A percentile compares a stretch with the other conserved stretches of the same genome.
phyloP scores from a whole-genome alignment of 2,329 filamentous ascomycete genomes.

The Colletotrichum scovillei region DNA sequence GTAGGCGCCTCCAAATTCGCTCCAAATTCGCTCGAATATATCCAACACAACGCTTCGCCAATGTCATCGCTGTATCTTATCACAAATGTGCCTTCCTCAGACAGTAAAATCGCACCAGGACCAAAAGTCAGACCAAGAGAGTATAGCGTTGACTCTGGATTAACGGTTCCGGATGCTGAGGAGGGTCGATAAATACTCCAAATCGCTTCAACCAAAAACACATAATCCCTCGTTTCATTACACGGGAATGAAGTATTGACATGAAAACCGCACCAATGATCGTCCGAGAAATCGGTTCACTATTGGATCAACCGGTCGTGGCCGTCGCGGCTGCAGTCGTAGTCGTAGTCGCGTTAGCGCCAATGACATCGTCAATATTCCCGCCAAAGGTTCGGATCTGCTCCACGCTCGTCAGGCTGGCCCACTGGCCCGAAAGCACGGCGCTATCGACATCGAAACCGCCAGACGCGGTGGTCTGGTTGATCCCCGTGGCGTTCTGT shows the following conservation, averaged over 20 bases:
- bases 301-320: neutral
- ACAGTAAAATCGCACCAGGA: too few relatives aligned
- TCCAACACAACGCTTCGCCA: neutral
- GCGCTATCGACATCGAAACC: slow-evolving; percentile 31
- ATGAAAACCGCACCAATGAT: too few relatives aligned
- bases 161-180: too few relatives aligned
- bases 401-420: slow-evolving; percentile 17
- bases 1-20: neutral
- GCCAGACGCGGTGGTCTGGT: slow-evolving; percentile 27
- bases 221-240: neutral
- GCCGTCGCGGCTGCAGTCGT: neutral
- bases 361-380: slow-evolving; percentile 12
- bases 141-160: too few relatives aligned
- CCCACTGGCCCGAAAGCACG: slow-evolving; percentile 24
- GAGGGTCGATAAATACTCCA: neutral
- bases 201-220: neutral
- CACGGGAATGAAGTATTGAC: neutral
- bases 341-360: slow-evolving; percentile 21
- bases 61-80: neutral
- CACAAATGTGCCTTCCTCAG: neutral
- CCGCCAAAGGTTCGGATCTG: slow-evolving; percentile 32
- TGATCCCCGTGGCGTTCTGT: slow-evolving; percentile 33
- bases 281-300: neutral
- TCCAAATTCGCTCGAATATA: neutral
- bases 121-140: too few relatives aligned